Evolutionary conservation across 305 asterid genomes (phyloP), one percentile per base, ranked within the genome.

Genomic region (Petunia hybrid): DNA sequence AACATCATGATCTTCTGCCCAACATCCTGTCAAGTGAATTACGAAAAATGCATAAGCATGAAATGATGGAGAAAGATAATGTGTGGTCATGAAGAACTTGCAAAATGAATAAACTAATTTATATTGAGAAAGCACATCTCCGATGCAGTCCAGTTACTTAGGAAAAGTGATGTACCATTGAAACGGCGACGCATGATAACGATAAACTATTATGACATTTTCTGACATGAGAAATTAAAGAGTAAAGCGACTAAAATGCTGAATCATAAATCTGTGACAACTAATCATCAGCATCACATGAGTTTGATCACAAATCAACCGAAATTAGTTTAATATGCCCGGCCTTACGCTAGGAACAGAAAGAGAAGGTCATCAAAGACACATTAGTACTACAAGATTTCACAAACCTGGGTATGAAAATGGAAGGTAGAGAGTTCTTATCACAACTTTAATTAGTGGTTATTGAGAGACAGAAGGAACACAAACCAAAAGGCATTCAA

Each of bases 1-100:
- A 89, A 89, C 83, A 74, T 53, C 85, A 80, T 85, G 82, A 91
- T 91, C 83, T 89, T 91, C 85, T 89, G 91, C 68, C 87, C 80
- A 48, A 89, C 90, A 78, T 91, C 95, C 95, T 91, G 83, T 67
- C 67, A 84, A 78, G 82, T 43, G 77, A 53, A 36, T 53, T 53
- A 8, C 6, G 1, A 38, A 74, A 53, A 74, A 12, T 13, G 79
- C 40, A 53, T 77, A 86, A 84, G 76, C 80, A 42, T 79, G 55
- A 65, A 78, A 42, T 78, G 68, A 64, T 63, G 13, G 55, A 46
- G 6, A 41, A 62, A 46, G 45, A 82, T 40, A 39, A 8, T 7
- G 35, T 31, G 9, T 46, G 57, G 9, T 75, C 80, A 74, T 57
- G 63, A 70, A 9, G 31, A 8, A 8, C 69, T n/a, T 8, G 61